phyloP scores from a whole-genome alignment of 2,329 filamentous ascomycete genomes.

The Lecanoromycetidae sp. region DNA sequence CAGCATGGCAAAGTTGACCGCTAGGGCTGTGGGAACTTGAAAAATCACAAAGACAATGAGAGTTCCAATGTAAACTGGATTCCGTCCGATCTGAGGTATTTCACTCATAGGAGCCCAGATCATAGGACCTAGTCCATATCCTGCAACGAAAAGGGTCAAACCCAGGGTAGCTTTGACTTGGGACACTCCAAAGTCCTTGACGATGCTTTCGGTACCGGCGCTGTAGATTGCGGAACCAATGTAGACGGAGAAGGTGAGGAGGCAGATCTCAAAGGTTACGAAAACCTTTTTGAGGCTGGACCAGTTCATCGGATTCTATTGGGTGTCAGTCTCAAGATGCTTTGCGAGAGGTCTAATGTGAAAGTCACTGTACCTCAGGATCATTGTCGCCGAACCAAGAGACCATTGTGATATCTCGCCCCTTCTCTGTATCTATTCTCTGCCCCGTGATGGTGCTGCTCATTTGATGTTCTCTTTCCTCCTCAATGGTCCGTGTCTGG shows the following conservation, averaged over 20 bases:
- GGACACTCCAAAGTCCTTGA: constrained; percentile 33
- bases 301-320: constrained; percentile 33
- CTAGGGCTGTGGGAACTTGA: constrained; percentile 15
- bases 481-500: too few species aligned
- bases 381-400: constrained; percentile 41
- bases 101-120: constrained; percentile 37
- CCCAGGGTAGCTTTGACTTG: constrained; percentile 37
- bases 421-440: constrained; percentile 40
- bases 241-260: constrained; percentile 41
- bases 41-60: constrained; percentile 39
- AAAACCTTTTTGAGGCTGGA: constrained; percentile 31
- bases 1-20: constrained; percentile 41
- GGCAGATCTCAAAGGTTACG: constrained; percentile 36
- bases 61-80: constrained; percentile 37
- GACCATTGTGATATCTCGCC: constrained; percentile 38
- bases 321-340: not conserved
- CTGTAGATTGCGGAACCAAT: constrained; percentile 41
- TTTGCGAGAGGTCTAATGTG: not conserved
- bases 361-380: constrained; percentile 27
- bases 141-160: constrained; percentile 39
- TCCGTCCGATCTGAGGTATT: constrained; percentile 39
- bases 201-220: constrained; percentile 31
- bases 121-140: constrained; percentile 40
- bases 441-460: constrained; percentile 32
- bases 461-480: constrained; percentile 16